phyloP scores from a whole-genome alignment of 352 stramenopile species.

The Phytophthora sansomeana region DNA sequence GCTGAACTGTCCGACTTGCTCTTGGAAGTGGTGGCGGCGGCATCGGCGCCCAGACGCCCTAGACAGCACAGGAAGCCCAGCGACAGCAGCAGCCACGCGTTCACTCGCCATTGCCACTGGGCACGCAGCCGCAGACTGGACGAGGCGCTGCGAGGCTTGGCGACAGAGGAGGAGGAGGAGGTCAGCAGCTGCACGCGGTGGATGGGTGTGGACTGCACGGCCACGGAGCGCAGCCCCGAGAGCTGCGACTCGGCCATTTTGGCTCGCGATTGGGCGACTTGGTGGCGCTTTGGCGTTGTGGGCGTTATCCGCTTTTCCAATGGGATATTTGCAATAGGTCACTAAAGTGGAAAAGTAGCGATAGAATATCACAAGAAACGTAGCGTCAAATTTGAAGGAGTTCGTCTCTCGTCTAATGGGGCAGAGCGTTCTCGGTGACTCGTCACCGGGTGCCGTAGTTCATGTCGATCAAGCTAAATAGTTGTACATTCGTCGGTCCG shows the following conservation, averaged over 20 bases:
- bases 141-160: conserved; percentile 9
- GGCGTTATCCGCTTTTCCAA: not conserved
- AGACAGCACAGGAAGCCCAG: conserved; percentile 39
- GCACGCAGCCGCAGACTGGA: conserved; percentile 20
- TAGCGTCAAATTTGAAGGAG: too few species aligned
- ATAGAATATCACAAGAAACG: conserved; percentile 20
- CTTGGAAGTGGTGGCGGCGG: conserved; percentile 19
- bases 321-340: too few species aligned
- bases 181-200: conserved; percentile 44
- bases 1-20: conserved; percentile 15
- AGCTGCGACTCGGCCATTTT: conserved; percentile 31
- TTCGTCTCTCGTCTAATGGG: too few species aligned
- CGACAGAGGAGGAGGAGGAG: not conserved
- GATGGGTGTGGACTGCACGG: conserved; percentile 60
- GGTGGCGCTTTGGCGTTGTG: conserved; percentile 18
- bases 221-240: conserved; percentile 55
- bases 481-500: conserved; percentile 95
- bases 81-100: conserved; percentile 43
- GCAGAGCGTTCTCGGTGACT: not conserved
- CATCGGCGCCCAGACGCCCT: conserved; percentile 11
- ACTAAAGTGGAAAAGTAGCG: not conserved
- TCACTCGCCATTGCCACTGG: conserved; percentile 43
- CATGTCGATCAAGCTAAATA: conserved; percentile 94
- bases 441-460: not conserved
- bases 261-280: conserved; percentile 27